Percentiles rank a stretch among this genome's conserved stretches.
Evolutionary conservation across 2,329 filamentous ascomycete species (phyloP).

Genomic region (Arthroderma sp.): DNA sequence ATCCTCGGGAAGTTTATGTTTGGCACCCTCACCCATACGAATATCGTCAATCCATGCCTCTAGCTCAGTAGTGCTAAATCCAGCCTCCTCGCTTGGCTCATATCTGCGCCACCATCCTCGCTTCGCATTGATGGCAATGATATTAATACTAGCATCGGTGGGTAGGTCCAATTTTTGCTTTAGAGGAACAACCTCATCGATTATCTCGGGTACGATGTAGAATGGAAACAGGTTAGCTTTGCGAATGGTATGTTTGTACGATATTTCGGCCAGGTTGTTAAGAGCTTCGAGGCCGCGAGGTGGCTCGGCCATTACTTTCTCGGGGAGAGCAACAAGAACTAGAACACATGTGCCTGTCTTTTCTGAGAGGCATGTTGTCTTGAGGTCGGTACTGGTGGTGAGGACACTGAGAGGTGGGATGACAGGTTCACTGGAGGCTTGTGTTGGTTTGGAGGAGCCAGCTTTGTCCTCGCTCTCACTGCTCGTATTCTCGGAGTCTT

Average conservation of each 20-base stretch:
- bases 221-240: constrained; percentile 68
- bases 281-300: constrained; percentile 41
- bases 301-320: constrained; percentile 36
- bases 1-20: constrained; percentile 57
- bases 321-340: constrained; percentile 49
- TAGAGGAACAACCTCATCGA: constrained; percentile 43
- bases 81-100: constrained; percentile 40
- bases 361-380: constrained; percentile 56
- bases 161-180: constrained; percentile 50
- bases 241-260: constrained; percentile 57
- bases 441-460: constrained; percentile 18
- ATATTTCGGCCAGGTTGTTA: constrained; percentile 55
- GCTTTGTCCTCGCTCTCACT: constrained; percentile 1
- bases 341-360: constrained; percentile 77
- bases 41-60: constrained; percentile 88
- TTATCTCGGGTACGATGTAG: constrained; percentile 55
- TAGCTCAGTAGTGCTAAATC: constrained; percentile 42
- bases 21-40: constrained; percentile 72
- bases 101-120: constrained; percentile 76
- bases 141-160: constrained; percentile 43
- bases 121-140: constrained; percentile 75
- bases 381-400: constrained; percentile 49
- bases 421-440: constrained; percentile 36
- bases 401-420: constrained; percentile 55
- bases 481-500: constrained; percentile 7